A percentile compares a stretch with the other conserved stretches of the same genome.
phyloP scores from a whole-genome alignment of 805 yeast genomes.

The Grigorovia yakushimaensis region DNA sequence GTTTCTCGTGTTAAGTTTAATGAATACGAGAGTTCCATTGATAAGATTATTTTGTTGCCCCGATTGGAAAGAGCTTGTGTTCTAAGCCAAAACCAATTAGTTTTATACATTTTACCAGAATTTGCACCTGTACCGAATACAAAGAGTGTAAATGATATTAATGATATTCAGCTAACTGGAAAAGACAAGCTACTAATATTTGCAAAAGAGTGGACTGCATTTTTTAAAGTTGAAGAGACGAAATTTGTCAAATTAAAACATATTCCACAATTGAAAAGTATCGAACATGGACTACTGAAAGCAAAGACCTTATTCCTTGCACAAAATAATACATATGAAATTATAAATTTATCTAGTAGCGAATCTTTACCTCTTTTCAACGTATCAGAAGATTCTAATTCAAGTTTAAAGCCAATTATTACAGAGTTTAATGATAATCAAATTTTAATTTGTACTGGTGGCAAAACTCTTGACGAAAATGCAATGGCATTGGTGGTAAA shows the following conservation, averaged over 20 bases:
- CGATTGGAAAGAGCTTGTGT: conserved; percentile 25
- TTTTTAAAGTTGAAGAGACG: conserved; percentile 7
- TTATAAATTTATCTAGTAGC: conserved; percentile 13
- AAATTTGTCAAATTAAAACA: conserved; percentile 5
- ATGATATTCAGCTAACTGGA: conserved; percentile 10
- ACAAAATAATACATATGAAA: conserved; percentile 17
- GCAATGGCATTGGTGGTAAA: conserved; percentile 27
- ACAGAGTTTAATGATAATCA: conserved; percentile 10
- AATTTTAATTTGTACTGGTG: conserved; percentile 25
- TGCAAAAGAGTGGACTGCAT: conserved; percentile 8
- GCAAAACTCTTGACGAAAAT: conserved; percentile 15
- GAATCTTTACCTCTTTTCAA: conserved; percentile 19
- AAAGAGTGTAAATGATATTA: conserved; percentile 9
- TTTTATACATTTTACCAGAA: conserved; percentile 25
- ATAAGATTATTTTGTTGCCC: conserved; percentile 21
- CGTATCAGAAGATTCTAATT: conserved; percentile 18
- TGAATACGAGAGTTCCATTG: conserved; percentile 10
- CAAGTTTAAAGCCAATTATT: conserved; percentile 15
- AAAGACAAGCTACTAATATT: conserved; percentile 11
- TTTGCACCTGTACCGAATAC: conserved; percentile 28
- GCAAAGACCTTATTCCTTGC: conserved; percentile 14
- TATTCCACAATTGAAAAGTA: conserved; percentile 2
- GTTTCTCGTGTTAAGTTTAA: conserved; percentile 24
- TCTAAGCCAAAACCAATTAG: conserved; percentile 11
- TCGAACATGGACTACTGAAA: conserved; percentile 5